Evolutionary conservation across 176 grass and related monocot species (phyloP).

Genomic region (Juncus inflexus): DNA sequence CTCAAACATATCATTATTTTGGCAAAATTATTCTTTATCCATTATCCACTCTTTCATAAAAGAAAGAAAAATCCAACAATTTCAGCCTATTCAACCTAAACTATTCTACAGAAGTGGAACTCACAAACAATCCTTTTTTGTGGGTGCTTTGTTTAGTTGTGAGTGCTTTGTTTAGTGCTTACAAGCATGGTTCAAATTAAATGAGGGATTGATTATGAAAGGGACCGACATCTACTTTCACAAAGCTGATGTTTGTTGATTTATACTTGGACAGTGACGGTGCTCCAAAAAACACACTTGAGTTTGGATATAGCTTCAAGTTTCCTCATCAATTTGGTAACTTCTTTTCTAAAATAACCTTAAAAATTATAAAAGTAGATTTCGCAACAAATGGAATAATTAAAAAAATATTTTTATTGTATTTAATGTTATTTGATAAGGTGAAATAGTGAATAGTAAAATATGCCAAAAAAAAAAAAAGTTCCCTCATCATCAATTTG

Average conservation of each 20-base stretch:
- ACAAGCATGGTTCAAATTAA: not conserved
- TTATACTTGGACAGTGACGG: constrained; percentile 14
- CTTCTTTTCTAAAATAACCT: not conserved
- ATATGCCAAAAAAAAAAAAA: not conserved
- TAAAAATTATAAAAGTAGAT: not conserved
- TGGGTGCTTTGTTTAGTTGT: no score
- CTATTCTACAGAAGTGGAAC: no score
- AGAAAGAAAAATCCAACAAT: no score
- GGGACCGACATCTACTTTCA: constrained; percentile 6
- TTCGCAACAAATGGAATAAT: not conserved
- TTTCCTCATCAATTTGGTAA: not conserved
- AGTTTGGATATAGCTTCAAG: constrained; percentile 20
- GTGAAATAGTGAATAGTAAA: no score
- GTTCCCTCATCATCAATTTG: not conserved
- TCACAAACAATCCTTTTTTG: no score
- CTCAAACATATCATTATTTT: no score
- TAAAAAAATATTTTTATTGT: no score
- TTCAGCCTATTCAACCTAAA: no score
- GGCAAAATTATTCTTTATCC: no score
- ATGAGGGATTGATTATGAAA: constrained; percentile 1
- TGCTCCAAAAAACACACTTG: not conserved
- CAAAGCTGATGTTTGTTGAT: not conserved
- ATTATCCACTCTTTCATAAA: no score
- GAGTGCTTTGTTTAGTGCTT: no score
- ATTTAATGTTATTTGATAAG: no score